These are phyloP conservation scores for Aspergillus terreus DNA, from an alignment of 2,329 filamentous ascomycete species.

Conservation along the genomic window DNA sequence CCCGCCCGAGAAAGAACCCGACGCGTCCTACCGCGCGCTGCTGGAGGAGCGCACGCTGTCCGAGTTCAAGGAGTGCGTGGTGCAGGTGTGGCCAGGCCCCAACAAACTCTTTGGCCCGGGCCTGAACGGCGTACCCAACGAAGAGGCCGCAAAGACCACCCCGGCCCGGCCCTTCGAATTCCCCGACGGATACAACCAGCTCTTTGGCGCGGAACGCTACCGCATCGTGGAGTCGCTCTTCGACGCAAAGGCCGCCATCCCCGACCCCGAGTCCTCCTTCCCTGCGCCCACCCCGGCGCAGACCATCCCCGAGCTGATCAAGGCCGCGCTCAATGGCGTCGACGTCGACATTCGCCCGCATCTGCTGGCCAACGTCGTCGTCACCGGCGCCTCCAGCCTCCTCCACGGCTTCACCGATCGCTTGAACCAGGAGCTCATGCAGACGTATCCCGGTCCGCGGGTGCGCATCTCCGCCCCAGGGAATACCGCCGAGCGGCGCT, in stretches of 20 bases:
- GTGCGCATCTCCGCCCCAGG: slow-evolving; percentile 87
- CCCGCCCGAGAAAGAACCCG: slow-evolving; percentile 52
- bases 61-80: slow-evolving; percentile 96
- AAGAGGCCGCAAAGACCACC: slow-evolving; percentile 68
- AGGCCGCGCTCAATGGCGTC: slow-evolving; percentile 70
- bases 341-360: slow-evolving; percentile 85
- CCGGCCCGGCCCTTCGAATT: slow-evolving; percentile 92
- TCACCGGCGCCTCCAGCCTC: slow-evolving; percentile 83
- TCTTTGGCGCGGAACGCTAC: slow-evolving; percentile 87
- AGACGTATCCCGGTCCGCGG: slow-evolving; percentile 77
- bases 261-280: slow-evolving; percentile 41
- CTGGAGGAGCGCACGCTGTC: slow-evolving; percentile 91
- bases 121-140: slow-evolving; percentile 59
- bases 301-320: slow-evolving; percentile 80
- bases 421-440: slow-evolving; percentile 75
- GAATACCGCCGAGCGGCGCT: slow-evolving; percentile 81
- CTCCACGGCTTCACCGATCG: slow-evolving; percentile 91
- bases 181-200: slow-evolving; percentile 92
- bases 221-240: slow-evolving; percentile 84
- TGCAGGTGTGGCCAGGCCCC: slow-evolving; percentile 86
- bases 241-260: slow-evolving; percentile 73
- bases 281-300: slow-evolving; percentile 64
- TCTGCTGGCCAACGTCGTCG: slow-evolving; percentile 83
- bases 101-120: slow-evolving; percentile 56
- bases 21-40: slow-evolving; percentile 71